Base-by-base conservation (phyloP, 257 asterid species). In the Rehmannia glutinosa region DNA sequence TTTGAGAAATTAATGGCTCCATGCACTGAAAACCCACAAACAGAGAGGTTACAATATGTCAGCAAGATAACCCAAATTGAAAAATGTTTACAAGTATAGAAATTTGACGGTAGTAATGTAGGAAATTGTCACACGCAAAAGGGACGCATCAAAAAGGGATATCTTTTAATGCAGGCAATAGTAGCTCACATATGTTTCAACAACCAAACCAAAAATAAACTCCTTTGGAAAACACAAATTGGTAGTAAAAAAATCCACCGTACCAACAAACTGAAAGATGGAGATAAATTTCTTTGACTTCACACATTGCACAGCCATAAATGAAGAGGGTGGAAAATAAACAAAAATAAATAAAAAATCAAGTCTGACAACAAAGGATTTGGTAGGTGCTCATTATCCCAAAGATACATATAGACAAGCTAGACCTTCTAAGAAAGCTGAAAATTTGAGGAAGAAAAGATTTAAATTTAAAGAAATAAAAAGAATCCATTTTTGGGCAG, bases 21-120 rank as follows among this genome's bases (percentile, higher is more conserved):
- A 77, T 77, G 82, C 81, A 82, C 93, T 86, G 82, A 77, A 81
- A 78, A 71, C 56, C 76, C 81, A 79, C 33, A 85, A 63, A 86
- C 76, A 72, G 66, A 77, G 72, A 55, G 62, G 49, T n/a, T n/a
- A 25, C 69, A 65, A 61, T 64, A 64, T 77, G 85, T 84, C 87
- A 86, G 91, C 80, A 79, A 77, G 71, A 77, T 56, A 52, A 67
- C 76, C 80, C 76, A 70, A 66, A 46, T 77, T 57, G 77, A 69
- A 77, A 78, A 17, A 60, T 54, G 64, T 27, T 77, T 30, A 68
- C 76, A 15, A 71, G 41, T 23, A 74, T 64, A 47, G 84, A 81
- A 81, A 82, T 72, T 62, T 74, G 76, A 69, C 70, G 72, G 41
- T 54, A 77, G 49, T 62, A 70, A 77, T 76, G 79, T 60, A 57